Conservation (phyloP, 495 filamentous ascomycete species). For the Aspergillus avenaceus region DNA sequence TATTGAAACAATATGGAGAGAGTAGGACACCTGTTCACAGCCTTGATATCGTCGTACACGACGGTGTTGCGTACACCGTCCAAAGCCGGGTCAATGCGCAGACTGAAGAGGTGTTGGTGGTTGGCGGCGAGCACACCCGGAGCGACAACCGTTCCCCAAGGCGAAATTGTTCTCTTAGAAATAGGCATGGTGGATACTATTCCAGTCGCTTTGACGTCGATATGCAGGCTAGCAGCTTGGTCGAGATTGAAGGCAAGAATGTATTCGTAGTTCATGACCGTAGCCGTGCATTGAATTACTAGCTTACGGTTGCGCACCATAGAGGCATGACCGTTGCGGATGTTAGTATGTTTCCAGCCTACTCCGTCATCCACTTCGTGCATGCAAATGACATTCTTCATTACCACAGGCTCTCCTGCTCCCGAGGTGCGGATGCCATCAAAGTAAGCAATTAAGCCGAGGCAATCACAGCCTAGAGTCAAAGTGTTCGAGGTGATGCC, state of each 20-base stretch:
- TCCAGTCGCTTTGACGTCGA: constrained; percentile 74
- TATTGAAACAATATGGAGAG: too few relatives aligned
- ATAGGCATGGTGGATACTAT: constrained; percentile 72
- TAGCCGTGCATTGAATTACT: constrained; percentile 61
- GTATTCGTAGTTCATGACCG: constrained; percentile 70
- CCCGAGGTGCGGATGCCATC: constrained; percentile 43
- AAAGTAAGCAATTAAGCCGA: constrained; percentile 54
- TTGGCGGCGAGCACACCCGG: constrained; percentile 66
- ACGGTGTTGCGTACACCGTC: constrained; percentile 62
- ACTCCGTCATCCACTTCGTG: constrained; percentile 58
- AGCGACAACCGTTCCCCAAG: constrained; percentile 71
- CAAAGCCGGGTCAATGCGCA: constrained; percentile 71
- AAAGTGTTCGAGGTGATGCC: constrained; percentile 55
- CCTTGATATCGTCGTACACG: constrained; percentile 59
- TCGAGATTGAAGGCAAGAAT: constrained; percentile 73
- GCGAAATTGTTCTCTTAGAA: constrained; percentile 38
- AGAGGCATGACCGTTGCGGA: constrained; percentile 48
- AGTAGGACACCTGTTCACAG: too few relatives aligned
- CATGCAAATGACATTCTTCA: constrained; percentile 49
- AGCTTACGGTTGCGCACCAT: constrained; percentile 46
- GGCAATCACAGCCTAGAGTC: constrained; percentile 54
- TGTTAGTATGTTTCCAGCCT: constrained; percentile 58
- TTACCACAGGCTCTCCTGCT: constrained; percentile 36
- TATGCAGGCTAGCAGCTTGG: constrained; percentile 64
- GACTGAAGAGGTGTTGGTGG: constrained; percentile 80